Conservation (phyloP, 106 monocot species). For the Triglochin maritima region DNA sequence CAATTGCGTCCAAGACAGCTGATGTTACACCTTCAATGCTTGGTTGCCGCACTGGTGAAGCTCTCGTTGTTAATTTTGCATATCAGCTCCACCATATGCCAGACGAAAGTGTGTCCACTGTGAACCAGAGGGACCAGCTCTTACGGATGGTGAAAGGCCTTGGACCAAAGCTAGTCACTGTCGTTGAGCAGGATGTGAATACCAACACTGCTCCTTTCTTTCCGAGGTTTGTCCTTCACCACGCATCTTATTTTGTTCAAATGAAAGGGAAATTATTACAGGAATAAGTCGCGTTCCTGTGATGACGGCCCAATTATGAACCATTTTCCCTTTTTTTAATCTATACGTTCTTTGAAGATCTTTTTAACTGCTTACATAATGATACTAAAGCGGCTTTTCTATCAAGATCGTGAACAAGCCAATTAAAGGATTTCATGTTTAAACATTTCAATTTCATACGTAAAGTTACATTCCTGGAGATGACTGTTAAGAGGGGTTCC, state of each 20-base stretch:
- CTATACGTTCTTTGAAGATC: too few relatives aligned
- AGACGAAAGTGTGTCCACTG: conserved; percentile 93
- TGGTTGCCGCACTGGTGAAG: conserved; percentile 49
- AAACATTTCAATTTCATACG: too few relatives aligned
- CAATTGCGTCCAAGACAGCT: conserved; percentile 42
- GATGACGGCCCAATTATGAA: too few relatives aligned
- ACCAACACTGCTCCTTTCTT: conserved; percentile 96
- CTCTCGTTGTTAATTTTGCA: conserved; percentile 86
- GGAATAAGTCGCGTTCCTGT: too few relatives aligned
- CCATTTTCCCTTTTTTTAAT: too few relatives aligned
- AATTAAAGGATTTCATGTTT: too few relatives aligned
- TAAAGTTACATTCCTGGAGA: too few relatives aligned
- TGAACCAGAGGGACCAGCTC: conserved; percentile 87
- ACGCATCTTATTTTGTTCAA: too few relatives aligned
- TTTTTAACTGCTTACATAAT: too few relatives aligned
- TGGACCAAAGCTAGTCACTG: conserved; percentile 73
- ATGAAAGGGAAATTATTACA: too few relatives aligned
- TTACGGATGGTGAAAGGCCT: conserved; percentile 95
- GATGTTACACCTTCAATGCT: conserved; percentile 74
- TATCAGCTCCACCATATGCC: conserved; percentile 99
- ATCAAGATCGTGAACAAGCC: too few relatives aligned
- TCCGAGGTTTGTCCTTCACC: conserved; percentile 44
- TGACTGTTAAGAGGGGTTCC: not conserved
- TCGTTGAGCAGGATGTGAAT: conserved; percentile 95
- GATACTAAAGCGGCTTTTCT: too few relatives aligned